Evolutionary conservation across 1,139 yeast genomes (phyloP).

Genomic region (Arxiozyma telluris): DNA sequence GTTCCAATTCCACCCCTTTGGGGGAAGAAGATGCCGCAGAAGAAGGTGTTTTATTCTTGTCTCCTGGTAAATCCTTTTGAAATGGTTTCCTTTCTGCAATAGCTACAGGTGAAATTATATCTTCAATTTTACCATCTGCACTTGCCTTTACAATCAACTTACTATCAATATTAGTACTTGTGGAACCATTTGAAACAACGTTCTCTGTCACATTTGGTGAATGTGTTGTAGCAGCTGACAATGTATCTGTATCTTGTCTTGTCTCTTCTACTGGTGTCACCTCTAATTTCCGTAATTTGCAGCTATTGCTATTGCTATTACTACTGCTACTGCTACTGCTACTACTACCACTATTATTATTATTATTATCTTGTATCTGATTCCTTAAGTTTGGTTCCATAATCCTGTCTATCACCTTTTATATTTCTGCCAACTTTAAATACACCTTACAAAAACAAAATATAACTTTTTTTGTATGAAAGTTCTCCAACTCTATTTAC

Average conservation of each 20-base stretch:
- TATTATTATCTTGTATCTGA: background rate
- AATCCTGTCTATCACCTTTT: background rate
- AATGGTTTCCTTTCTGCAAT: conserved; percentile 1
- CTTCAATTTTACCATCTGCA: conserved; percentile 7
- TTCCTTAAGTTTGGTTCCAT: background rate
- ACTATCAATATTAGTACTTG: background rate
- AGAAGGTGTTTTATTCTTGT: background rate
- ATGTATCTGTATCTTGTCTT: background rate
- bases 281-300: background rate
- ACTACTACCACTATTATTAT: background rate
- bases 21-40: too few relatives aligned
- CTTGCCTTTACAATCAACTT: conserved; percentile 5
- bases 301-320: background rate
- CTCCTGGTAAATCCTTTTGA: background rate
- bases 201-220: background rate
- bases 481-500: background rate
- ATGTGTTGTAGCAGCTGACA: background rate
- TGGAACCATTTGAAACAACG: background rate
- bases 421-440: background rate
- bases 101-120: conserved; percentile 6
- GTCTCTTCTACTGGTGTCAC: background rate
- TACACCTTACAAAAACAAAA: too few relatives aligned
- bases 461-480: background rate
- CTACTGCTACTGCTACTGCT: background rate
- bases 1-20: background rate